Conservation (phyloP, 768 basidiomycete species). For the Rhodotorula taiwanensis region DNA sequence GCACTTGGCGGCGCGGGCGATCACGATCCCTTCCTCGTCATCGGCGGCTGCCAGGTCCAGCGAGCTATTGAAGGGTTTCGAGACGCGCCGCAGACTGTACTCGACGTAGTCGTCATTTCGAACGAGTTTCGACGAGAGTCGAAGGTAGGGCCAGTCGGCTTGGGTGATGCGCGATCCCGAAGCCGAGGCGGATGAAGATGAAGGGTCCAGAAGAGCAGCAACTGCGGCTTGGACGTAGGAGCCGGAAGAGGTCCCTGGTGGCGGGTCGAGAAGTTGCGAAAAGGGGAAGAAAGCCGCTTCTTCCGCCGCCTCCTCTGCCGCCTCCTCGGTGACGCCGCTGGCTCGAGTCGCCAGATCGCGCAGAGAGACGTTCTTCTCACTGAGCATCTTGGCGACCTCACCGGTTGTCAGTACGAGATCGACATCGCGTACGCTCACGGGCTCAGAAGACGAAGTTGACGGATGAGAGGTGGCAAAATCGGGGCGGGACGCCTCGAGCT, state of each 20-base stretch:
- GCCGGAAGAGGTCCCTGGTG: constrained; percentile 76
- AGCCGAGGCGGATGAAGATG: constrained; percentile 21
- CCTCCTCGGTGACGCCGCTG: neutral
- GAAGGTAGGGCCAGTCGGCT: constrained; percentile 33
- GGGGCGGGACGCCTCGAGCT: constrained; percentile 88
- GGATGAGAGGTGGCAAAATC: constrained; percentile 69
- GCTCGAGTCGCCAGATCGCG: constrained; percentile 49
- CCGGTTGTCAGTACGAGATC: constrained; percentile 97
- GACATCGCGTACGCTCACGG: constrained; percentile 77
- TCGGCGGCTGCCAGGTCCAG: neutral
- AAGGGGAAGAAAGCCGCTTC: constrained; percentile 50
- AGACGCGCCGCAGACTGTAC: constrained; percentile 16
- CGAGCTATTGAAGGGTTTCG: constrained; percentile 24
- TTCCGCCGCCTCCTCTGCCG: constrained; percentile 50
- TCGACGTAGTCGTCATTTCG: constrained; percentile 46
- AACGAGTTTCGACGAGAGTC: constrained; percentile 41
- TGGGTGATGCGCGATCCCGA: constrained; percentile 10
- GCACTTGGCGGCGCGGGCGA: constrained; percentile 90
- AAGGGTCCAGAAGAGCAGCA: constrained; percentile 33
- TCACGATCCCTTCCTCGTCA: constrained; percentile 19
- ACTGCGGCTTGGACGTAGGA: constrained; percentile 72
- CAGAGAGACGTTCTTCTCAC: constrained; percentile 73
- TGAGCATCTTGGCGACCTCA: constrained; percentile 78
- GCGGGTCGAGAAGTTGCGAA: constrained; percentile 52
- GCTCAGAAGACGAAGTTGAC: neutral